Percentiles rank a stretch among this genome's conserved stretches.
These are phyloP conservation scores for Taphrina confusa DNA, from an alignment of 1,139 yeast genomes.

Conservation along the genomic window DNA sequence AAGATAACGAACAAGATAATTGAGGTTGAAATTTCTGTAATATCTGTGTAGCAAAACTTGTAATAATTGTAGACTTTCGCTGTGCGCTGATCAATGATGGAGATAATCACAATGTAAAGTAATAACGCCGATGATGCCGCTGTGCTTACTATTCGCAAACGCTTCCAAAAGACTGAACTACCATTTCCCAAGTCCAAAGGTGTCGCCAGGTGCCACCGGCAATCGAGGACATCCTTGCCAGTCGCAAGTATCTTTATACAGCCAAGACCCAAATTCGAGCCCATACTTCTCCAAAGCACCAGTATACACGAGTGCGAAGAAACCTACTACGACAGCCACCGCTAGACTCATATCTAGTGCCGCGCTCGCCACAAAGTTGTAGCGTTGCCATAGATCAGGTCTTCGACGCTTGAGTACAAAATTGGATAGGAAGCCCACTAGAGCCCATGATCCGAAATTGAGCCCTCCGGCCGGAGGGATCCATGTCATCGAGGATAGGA, in stretches of 20 bases:
- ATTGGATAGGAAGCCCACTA: slow-evolving; percentile 56
- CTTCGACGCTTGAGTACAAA: slow-evolving; percentile 55
- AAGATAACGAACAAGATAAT: slow-evolving; percentile 19
- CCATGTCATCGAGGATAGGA: slow-evolving; percentile 55
- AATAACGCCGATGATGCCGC: not conserved
- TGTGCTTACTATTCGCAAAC: not conserved
- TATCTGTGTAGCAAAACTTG: too few species aligned
- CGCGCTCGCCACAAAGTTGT: slow-evolving; percentile 61
- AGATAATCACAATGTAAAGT: not conserved
- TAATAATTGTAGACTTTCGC: too few species aligned
- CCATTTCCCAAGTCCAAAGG: not conserved
- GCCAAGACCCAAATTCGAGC: slow-evolving; percentile 13
- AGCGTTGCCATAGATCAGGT: slow-evolving; percentile 63
- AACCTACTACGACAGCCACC: slow-evolving; percentile 47
- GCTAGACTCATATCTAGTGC: slow-evolving; percentile 62
- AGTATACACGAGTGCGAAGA: slow-evolving; percentile 50
- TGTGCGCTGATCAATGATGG: too few species aligned
- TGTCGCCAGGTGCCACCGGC: slow-evolving; percentile 5
- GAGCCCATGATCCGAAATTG: slow-evolving; percentile 54
- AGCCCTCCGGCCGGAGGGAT: slow-evolving; percentile 60
- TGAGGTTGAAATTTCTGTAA: too few species aligned
- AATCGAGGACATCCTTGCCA: slow-evolving; percentile 29
- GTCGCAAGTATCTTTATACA: slow-evolving; percentile 29
- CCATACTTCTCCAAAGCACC: slow-evolving; percentile 42
- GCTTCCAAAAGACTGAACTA: not conserved